phyloP scores from a whole-genome alignment of 2,329 filamentous ascomycete genomes.

The Arthrobotrys megalospora region DNA sequence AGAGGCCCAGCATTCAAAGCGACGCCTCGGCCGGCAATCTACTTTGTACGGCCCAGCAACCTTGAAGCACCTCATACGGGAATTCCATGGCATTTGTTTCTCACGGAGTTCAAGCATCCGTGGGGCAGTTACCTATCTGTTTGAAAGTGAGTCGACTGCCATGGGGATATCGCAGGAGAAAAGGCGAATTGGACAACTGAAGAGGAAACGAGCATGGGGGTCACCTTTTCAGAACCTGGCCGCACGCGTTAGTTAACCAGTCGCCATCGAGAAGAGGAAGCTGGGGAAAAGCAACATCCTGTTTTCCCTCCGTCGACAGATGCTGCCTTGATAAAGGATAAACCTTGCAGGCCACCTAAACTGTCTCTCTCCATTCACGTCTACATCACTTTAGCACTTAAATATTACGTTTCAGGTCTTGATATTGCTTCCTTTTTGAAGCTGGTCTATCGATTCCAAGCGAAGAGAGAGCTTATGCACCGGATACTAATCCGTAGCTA shows the following conservation, averaged over 20 bases:
- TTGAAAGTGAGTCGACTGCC: constrained; percentile 60
- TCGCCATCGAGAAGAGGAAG: constrained; percentile 57
- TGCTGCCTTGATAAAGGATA: constrained; percentile 55
- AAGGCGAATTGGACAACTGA: constrained; percentile 38
- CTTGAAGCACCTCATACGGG: constrained; percentile 46
- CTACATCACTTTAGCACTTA: constrained; percentile 37
- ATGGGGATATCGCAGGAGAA: constrained; percentile 30
- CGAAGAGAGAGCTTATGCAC: constrained; percentile 48
- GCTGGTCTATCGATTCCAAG: constrained; percentile 28
- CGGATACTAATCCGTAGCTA: constrained; percentile 23
- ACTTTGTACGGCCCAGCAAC: constrained; percentile 22
- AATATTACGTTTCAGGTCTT: constrained; percentile 56
- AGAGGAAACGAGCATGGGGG: constrained; percentile 58
- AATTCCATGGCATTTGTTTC: constrained; percentile 54
- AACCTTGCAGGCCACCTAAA: constrained; percentile 46
- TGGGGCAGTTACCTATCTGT: constrained; percentile 54
- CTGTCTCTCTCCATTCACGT: constrained; percentile 17
- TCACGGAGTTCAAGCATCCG: constrained; percentile 33
- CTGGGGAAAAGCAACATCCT: constrained; percentile 39
- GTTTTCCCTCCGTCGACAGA: constrained; percentile 46
- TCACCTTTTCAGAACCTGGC: constrained; percentile 32
- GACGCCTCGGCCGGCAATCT: constrained; percentile 46
- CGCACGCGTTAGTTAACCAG: constrained; percentile 31
- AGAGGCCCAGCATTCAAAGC: constrained; percentile 40
- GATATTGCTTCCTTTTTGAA: constrained; percentile 41